A percentile compares a stretch with the other conserved stretches of the same genome.
Evolutionary conservation across 2,329 filamentous ascomycete species (phyloP).

Genomic region (Talaromyces sp.): DNA sequence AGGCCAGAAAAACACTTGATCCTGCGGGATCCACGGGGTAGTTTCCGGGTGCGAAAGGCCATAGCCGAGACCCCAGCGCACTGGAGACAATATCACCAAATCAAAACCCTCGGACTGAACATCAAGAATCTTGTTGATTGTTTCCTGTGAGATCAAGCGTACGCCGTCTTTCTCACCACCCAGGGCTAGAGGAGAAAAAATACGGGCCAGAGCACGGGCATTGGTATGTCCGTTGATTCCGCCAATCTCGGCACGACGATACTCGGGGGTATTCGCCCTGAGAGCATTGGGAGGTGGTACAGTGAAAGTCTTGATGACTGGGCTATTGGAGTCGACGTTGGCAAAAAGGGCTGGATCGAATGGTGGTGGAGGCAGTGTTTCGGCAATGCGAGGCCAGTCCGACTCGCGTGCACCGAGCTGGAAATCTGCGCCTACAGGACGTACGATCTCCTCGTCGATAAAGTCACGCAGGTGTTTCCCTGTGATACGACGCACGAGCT

Average conservation of each 20-base stretch:
- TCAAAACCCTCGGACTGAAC: slow-evolving; percentile 42
- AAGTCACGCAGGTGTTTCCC: slow-evolving; percentile 44
- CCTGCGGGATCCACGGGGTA: slow-evolving; percentile 24
- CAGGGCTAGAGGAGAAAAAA: slow-evolving; percentile 37
- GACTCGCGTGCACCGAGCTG: slow-evolving; percentile 41
- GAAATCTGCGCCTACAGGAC: slow-evolving; percentile 44
- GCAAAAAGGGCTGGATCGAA: background rate
- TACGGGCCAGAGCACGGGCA: slow-evolving; percentile 38
- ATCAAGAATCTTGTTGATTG: slow-evolving; percentile 42
- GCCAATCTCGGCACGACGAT: slow-evolving; percentile 40
- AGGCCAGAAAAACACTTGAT: slow-evolving; percentile 38
- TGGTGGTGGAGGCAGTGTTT: slow-evolving; percentile 27
- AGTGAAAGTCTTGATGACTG: slow-evolving; percentile 12
- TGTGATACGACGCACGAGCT: slow-evolving; percentile 38
- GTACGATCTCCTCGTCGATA: slow-evolving; percentile 39
- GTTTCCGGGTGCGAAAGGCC: slow-evolving; percentile 29
- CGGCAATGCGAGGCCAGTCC: slow-evolving; percentile 39
- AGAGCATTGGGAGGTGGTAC: slow-evolving; percentile 22
- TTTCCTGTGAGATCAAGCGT: slow-evolving; percentile 37
- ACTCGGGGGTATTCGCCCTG: slow-evolving; percentile 23
- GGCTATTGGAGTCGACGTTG: background rate
- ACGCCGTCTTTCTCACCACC: slow-evolving; percentile 29
- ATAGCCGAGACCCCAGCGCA: slow-evolving; percentile 43
- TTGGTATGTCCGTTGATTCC: slow-evolving; percentile 45
- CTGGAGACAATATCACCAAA: slow-evolving; percentile 27